Evolutionary conservation across 2,329 filamentous ascomycete genomes (phyloP).

Genomic region (Acrocalymma vagum): DNA sequence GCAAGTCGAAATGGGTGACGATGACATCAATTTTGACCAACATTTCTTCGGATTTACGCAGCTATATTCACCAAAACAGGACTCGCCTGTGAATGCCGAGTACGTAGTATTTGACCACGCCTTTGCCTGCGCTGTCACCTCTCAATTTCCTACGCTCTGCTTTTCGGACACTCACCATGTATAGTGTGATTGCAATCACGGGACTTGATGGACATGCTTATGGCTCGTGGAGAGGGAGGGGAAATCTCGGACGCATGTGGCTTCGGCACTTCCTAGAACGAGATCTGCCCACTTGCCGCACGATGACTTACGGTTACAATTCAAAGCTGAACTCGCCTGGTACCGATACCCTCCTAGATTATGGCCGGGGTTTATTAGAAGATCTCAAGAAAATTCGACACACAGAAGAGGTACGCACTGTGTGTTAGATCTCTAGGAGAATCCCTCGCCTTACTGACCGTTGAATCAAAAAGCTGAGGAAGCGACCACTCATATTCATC

Average conservation of each 20-base stretch:
- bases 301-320: slow-evolving; percentile 44
- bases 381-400: slow-evolving; percentile 13
- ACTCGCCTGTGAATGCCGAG: slow-evolving; percentile 9
- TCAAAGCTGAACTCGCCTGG: slow-evolving; percentile 37
- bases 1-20: slow-evolving; percentile 8
- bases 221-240: slow-evolving; percentile 7
- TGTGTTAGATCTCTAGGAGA: slow-evolving; percentile 23
- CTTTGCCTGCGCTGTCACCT: too few relatives aligned
- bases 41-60: slow-evolving; percentile 36
- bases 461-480: slow-evolving; percentile 28
- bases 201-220: slow-evolving; percentile 8
- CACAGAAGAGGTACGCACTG: slow-evolving; percentile 13
- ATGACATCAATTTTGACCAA: slow-evolving; percentile 22
- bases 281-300: slow-evolving; percentile 14
- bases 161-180: neutral
- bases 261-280: slow-evolving; percentile 11
- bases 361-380: slow-evolving; percentile 12
- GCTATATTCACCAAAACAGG: slow-evolving; percentile 19
- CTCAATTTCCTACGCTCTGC: too few relatives aligned
- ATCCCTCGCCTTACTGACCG: too few relatives aligned
- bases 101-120: too few relatives aligned
- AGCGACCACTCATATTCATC: slow-evolving; percentile 20
- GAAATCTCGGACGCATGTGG: slow-evolving; percentile 7
- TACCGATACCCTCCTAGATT: slow-evolving; percentile 28
- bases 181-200: slow-evolving; percentile 8